A percentile compares a stretch with the other conserved stretches of the same genome.
These are phyloP conservation scores for Saxophila tyrrhenica DNA, from an alignment of 495 filamentous ascomycete species.

Conservation along the genomic window DNA sequence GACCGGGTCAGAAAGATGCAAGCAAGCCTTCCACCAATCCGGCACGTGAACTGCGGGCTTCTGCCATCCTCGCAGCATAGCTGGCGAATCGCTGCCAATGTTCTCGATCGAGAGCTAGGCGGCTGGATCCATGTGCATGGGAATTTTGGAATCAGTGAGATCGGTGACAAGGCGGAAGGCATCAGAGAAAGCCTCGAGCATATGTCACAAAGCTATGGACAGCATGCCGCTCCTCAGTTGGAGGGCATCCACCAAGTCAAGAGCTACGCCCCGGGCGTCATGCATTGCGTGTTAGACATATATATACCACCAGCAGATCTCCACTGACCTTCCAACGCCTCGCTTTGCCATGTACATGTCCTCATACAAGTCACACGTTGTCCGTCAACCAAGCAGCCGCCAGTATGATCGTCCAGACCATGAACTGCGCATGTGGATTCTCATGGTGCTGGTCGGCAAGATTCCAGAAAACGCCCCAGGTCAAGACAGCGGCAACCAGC, in stretches of 20 bases:
- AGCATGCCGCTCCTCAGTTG: constrained; percentile 32
- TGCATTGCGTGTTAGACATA: constrained; percentile 83
- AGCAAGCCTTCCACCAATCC: constrained; percentile 26
- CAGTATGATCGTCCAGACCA: neutral
- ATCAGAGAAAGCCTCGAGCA: constrained; percentile 32
- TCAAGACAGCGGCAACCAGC: constrained; percentile 7
- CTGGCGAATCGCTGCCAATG: constrained; percentile 55
- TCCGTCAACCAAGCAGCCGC: neutral
- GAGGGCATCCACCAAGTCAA: constrained; percentile 74
- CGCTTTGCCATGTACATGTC: neutral
- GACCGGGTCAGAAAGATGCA: constrained; percentile 33
- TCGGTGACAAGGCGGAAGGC: constrained; percentile 43
- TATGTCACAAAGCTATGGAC: constrained; percentile 10
- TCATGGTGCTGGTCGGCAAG: constrained; percentile 8
- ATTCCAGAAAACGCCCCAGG: constrained; percentile 15
- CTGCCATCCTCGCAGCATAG: constrained; percentile 54
- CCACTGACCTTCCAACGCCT: neutral
- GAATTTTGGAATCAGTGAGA: constrained; percentile 57
- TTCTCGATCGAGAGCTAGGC: constrained; percentile 39
- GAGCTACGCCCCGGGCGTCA: constrained; percentile 81
- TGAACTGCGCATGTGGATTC: neutral
- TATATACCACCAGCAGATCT: constrained; percentile 31
- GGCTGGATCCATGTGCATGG: constrained; percentile 81
- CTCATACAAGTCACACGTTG: neutral
- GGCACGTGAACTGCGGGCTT: constrained; percentile 74